Percentiles rank a stretch among this genome's conserved stretches.
These are phyloP conservation scores for Penicillium robsamsonii DNA, from an alignment of 495 filamentous ascomycete species.

Conservation along the genomic window DNA sequence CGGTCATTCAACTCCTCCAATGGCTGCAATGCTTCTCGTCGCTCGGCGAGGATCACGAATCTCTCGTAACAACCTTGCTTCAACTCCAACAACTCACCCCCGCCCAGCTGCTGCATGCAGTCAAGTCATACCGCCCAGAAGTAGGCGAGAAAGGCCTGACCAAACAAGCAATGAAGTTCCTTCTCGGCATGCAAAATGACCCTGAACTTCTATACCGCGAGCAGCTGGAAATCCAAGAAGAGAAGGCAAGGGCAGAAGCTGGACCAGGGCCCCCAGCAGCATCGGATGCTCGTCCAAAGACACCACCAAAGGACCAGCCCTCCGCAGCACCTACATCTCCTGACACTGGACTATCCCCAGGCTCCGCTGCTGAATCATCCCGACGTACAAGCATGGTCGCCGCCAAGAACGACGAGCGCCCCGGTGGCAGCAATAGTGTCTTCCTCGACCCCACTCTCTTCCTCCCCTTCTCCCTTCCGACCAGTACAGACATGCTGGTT, in stretches of 20 bases:
- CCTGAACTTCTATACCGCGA: slow-evolving; percentile 38
- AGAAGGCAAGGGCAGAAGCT: slow-evolving; percentile 27
- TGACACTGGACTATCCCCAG: slow-evolving; percentile 25
- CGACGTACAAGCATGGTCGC: slow-evolving; percentile 22
- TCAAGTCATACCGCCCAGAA: slow-evolving; percentile 89
- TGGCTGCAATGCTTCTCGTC: slow-evolving; percentile 98
- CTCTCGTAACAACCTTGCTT: slow-evolving; percentile 80
- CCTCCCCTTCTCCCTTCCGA: slow-evolving; percentile 90
- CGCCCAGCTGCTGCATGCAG: slow-evolving; percentile 87
- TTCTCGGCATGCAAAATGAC: slow-evolving; percentile 77
- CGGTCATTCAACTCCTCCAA: slow-evolving; percentile 91
- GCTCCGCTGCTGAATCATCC: slow-evolving; percentile 27
- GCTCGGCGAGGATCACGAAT: slow-evolving; percentile 86
- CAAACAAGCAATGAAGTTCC: slow-evolving; percentile 81
- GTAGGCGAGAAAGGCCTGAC: slow-evolving; percentile 91
- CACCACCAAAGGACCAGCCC: slow-evolving; percentile 44
- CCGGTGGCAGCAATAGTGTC: slow-evolving; percentile 47
- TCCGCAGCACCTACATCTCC: slow-evolving; percentile 28
- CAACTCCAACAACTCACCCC: slow-evolving; percentile 82
- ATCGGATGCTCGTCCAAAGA: slow-evolving; percentile 41
- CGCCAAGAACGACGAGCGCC: slow-evolving; percentile 32
- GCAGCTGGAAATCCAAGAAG: slow-evolving; percentile 35
- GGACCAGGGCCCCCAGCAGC: slow-evolving; percentile 17
- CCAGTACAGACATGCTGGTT: slow-evolving; percentile 95
- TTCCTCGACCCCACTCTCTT: slow-evolving; percentile 87